Base-by-base conservation (phyloP, 208 protist genomes). In the Trypanosoma caninum region DNA sequence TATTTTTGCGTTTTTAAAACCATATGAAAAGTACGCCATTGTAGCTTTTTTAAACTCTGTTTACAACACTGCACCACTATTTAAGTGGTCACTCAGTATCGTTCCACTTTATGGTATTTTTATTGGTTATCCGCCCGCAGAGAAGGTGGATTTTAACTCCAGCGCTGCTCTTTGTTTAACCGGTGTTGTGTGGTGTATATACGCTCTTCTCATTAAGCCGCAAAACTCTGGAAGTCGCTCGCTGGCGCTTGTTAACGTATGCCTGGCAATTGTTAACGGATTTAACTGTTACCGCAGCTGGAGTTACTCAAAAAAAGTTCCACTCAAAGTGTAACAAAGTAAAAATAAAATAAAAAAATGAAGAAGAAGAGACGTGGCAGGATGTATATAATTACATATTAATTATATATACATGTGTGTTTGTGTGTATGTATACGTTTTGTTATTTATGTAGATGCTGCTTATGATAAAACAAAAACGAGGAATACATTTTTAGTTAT, bases 81-180 rank as follows among this genome's bases (percentile, higher is more conserved):
- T 93, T 67, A 95, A 95, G 82, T 93, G 85, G 89, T 85, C 82
- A 1, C 78, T 95, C 30, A 91, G 82, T 25, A 85, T 89, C 51
- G 85, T 95, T 10, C 89, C 89, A 14, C 63, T 95, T n/a, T 89
- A 80, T 64, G 81, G 84, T 27, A 93, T 95, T 60, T 76, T 95
- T 41, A 57, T 74, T 3, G 85, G 86, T 37, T 81, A 82, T 62
- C 83, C 82, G 6, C 81, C 85, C 10, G 85, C 87, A 22, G 89
- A 95, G 46, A 91, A 91, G 79, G 74, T 95, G 46, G 89, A 95
- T 66, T 56, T 93, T 34, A 93, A 95, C 65, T 91, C 85, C n/a
- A 95, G 83, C 46, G 62, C 78, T 13, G 89, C 89, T 5, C 80
- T 95, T 2, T 79, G 67, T 30, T 65, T 76, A 16, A 93, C 89